Percentiles rank a stretch among this genome's conserved stretches.
These are phyloP conservation scores for Trichosporon inkin DNA, from an alignment of 1,284 basidiomycete species.

Conservation along the genomic window DNA sequence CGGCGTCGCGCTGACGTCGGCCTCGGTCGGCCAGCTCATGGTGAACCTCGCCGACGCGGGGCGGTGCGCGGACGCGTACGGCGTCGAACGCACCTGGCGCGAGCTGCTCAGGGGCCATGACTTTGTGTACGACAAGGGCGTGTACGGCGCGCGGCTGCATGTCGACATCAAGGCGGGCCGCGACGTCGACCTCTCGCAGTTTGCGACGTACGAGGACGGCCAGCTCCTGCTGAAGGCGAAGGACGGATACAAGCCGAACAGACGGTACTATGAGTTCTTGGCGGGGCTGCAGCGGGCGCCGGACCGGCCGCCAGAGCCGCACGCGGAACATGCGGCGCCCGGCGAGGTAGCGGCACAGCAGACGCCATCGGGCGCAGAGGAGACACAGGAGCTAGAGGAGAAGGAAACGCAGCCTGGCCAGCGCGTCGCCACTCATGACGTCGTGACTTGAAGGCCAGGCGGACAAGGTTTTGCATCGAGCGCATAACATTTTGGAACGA, in stretches of 20 bases:
- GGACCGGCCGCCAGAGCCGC: background rate
- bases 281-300: slow-evolving; percentile 5
- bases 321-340: background rate
- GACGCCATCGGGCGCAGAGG: too few species aligned
- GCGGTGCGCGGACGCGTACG: slow-evolving; percentile 26
- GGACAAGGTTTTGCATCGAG: too few species aligned
- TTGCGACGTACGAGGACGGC: background rate
- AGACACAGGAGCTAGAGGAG: too few species aligned
- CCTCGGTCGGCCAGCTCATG: slow-evolving; percentile 34
- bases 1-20: slow-evolving; percentile 22
- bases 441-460: too few species aligned
- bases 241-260: slow-evolving; percentile 14
- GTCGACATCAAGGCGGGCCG: slow-evolving; percentile 31
- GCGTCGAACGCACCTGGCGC: slow-evolving; percentile 29
- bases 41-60: slow-evolving; percentile 24
- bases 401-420: too few species aligned
- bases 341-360: too few species aligned
- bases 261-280: slow-evolving; percentile 13
- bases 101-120: background rate
- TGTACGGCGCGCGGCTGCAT: slow-evolving; percentile 32
- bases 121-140: slow-evolving; percentile 27
- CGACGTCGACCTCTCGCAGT: slow-evolving; percentile 26
- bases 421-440: too few species aligned
- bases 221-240: background rate
- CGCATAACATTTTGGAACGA: too few species aligned